Percentiles rank a stretch among this genome's conserved stretches.
Conservation (phyloP, 495 filamentous ascomycete genomes). For the Aspergillus cavernicola region DNA sequence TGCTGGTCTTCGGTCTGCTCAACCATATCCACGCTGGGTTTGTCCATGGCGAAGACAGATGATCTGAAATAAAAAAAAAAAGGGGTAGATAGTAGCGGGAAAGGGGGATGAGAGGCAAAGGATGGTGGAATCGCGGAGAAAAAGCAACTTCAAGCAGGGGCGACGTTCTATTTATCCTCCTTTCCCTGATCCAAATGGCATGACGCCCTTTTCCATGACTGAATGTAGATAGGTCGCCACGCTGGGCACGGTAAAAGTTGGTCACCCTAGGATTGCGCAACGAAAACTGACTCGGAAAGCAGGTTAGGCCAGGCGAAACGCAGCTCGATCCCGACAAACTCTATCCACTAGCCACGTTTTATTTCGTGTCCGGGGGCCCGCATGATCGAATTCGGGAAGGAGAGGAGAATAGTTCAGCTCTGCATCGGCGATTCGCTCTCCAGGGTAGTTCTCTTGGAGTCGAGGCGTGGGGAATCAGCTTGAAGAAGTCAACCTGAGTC, state of each 20-base stretch:
- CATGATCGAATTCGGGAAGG: no score
- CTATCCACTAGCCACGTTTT: no score
- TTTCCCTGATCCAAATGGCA: background rate
- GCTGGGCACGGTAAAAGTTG: no score
- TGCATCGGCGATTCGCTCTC: no score
- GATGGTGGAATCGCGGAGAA: background rate
- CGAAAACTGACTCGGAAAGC: no score
- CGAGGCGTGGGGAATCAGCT: background rate
- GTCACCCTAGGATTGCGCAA: no score
- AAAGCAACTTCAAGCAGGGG: background rate
- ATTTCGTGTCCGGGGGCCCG: no score
- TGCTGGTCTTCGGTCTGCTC: conserved; percentile 4
- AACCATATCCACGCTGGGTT: conserved; percentile 3
- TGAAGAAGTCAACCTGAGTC: no score
- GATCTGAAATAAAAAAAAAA: background rate
- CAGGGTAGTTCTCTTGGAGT: no score
- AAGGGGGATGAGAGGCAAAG: background rate
- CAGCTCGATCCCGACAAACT: no score
- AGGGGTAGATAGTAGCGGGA: background rate
- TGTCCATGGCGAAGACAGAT: background rate
- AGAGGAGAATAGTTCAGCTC: no score
- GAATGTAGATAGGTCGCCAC: background rate
- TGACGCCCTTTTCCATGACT: background rate
- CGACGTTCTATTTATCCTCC: background rate
- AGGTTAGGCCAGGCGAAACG: no score